These are phyloP conservation scores for Diplotaxis tenuifolia DNA, from an alignment of 345 rosid genomes.

Conservation along the genomic window DNA sequence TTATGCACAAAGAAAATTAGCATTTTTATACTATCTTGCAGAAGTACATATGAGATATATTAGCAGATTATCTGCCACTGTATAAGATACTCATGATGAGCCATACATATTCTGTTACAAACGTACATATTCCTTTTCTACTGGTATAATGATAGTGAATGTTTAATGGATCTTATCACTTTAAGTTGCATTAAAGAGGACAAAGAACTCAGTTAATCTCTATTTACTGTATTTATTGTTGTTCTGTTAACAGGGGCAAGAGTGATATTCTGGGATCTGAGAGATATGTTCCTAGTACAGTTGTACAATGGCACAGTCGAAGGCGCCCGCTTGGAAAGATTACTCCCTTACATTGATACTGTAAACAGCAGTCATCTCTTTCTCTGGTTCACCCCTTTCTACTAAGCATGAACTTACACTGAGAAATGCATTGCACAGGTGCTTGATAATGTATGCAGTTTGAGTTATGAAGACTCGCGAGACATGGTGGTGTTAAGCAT, in stretches of 20 bases:
- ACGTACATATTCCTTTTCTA: not conserved
- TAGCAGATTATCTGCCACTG: not conserved
- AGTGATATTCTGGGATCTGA: conserved; percentile 86
- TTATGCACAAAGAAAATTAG: not conserved
- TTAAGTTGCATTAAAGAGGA: not conserved
- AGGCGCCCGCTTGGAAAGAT: conserved; percentile 72
- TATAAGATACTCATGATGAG: not conserved
- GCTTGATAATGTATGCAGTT: conserved; percentile 70
- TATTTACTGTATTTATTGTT: not conserved
- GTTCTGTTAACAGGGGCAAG: conserved; percentile 58
- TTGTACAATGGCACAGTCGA: conserved; percentile 73
- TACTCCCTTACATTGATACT: conserved; percentile 69
- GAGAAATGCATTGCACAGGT: conserved; percentile 49
- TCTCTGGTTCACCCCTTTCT: conserved; percentile 17
- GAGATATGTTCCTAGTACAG: conserved; percentile 63
- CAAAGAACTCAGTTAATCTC: conserved; percentile 2
- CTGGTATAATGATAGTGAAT: not conserved
- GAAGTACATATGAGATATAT: not conserved
- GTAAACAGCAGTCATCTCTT: conserved; percentile 45
- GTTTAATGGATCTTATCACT: not conserved
- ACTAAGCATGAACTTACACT: conserved; percentile 11
- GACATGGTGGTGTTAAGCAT: conserved; percentile 82
- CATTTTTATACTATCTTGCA: not conserved
- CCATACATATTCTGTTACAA: not conserved
- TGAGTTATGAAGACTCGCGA: conserved; percentile 69